Evolutionary conservation across 2,329 filamentous ascomycete species (phyloP).

Genomic region (Immersiporthe knoxdaviesiana): DNA sequence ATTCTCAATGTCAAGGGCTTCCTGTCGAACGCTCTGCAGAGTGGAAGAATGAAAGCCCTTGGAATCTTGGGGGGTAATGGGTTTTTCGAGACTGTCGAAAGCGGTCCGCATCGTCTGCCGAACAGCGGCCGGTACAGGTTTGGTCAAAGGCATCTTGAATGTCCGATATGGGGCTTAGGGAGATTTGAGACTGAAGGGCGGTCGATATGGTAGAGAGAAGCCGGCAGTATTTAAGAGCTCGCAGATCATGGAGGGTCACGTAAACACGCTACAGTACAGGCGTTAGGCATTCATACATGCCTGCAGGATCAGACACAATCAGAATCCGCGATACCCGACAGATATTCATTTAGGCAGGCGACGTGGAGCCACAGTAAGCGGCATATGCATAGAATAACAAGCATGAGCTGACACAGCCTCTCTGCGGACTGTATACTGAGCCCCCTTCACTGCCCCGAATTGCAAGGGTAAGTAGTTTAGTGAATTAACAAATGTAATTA

Average conservation of each 20-base stretch:
- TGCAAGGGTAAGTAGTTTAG: neutral
- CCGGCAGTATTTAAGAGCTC: neutral
- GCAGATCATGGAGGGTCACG: neutral
- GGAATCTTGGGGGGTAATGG: slow-evolving; percentile 28
- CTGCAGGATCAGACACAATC: too few relatives aligned
- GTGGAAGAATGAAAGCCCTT: slow-evolving; percentile 37
- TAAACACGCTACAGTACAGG: neutral
- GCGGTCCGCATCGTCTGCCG: slow-evolving; percentile 31
- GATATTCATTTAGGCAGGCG: too few relatives aligned
- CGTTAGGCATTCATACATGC: too few relatives aligned
- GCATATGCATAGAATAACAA: neutral
- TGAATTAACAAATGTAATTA: neutral
- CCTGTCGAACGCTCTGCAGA: slow-evolving; percentile 42
- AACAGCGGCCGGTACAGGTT: slow-evolving; percentile 20
- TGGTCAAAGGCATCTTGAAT: slow-evolving; percentile 26
- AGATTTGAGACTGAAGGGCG: neutral
- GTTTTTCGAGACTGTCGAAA: slow-evolving; percentile 32
- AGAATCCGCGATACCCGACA: too few relatives aligned
- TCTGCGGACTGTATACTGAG: too few relatives aligned
- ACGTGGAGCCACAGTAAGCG: too few relatives aligned
- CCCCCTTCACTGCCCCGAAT: neutral
- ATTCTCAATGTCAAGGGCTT: slow-evolving; percentile 44
- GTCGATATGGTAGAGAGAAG: neutral
- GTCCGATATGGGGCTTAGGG: too few relatives aligned
- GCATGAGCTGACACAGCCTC: neutral